A percentile compares a stretch with the other conserved stretches of the same genome.
Conservation (phyloP, 129 eudicot species). For the Kitagawia praeruptora region DNA sequence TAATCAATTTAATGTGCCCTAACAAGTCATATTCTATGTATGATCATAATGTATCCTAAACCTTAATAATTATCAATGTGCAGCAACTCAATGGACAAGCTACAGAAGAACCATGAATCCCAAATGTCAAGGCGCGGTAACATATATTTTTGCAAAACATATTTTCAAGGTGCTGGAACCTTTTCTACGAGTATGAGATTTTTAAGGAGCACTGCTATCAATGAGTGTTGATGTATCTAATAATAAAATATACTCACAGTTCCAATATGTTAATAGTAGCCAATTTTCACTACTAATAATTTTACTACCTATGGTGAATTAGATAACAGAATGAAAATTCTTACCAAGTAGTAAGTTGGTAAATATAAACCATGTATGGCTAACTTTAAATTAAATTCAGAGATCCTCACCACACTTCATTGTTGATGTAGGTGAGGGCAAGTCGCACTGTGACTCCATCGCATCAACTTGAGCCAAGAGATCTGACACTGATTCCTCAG, state of each 20-base stretch:
- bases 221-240: not conserved
- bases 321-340: not conserved
- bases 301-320: not conserved
- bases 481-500: constrained; percentile 95
- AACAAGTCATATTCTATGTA: not conserved
- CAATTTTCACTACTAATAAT: not conserved
- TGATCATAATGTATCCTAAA: not conserved
- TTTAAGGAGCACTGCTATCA: not conserved
- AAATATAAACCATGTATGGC: not conserved
- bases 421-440: constrained; percentile 78
- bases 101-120: not conserved
- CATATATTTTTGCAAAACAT: not conserved
- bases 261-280: not conserved
- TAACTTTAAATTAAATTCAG: constrained; percentile 7
- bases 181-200: not conserved
- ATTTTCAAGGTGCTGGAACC: not conserved
- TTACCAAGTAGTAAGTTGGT: not conserved
- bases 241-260: not conserved
- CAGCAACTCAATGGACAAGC: not conserved
- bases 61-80: not conserved
- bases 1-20: not conserved
- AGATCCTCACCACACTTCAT: constrained; percentile 63
- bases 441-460: constrained; percentile 78
- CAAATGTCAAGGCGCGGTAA: not conserved
- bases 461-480: constrained; percentile 94